These are phyloP conservation scores for Tetradesmus obliquus DNA, from an alignment of 139 green algal species.

Conservation along the genomic window DNA sequence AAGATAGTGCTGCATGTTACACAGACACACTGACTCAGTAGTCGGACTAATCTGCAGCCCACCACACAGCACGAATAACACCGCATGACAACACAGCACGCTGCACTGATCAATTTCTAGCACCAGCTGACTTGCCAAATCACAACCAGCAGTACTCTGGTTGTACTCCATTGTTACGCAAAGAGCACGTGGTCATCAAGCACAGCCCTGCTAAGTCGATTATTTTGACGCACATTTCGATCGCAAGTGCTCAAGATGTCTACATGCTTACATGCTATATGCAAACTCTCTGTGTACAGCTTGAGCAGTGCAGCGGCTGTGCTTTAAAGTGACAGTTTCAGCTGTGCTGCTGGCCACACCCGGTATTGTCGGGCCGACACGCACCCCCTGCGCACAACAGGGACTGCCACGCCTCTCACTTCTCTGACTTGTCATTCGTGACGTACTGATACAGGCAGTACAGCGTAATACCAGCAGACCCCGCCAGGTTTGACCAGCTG, in stretches of 20 bases:
- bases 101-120: too few relatives aligned
- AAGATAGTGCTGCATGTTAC: too few relatives aligned
- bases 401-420: not conserved
- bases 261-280: too few relatives aligned
- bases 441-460: slow-evolving; percentile 27
- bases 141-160: not conserved
- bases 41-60: too few relatives aligned
- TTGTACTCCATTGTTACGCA: not conserved
- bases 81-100: too few relatives aligned
- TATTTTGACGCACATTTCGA: not conserved
- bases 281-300: too few relatives aligned
- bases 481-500: slow-evolving; percentile 35
- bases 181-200: not conserved
- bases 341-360: not conserved
- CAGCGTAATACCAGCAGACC: slow-evolving; percentile 4
- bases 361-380: too few relatives aligned
- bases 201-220: not conserved
- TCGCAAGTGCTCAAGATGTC: not conserved
- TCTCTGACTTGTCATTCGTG: not conserved
- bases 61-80: too few relatives aligned
- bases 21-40: too few relatives aligned
- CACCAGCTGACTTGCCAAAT: not conserved
- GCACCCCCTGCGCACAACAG: too few relatives aligned
- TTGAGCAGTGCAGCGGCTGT: not conserved
- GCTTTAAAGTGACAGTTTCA: not conserved